Evolutionary conservation across 2,329 filamentous ascomycete species (phyloP).

Genomic region (Diaporthe humulicola): DNA sequence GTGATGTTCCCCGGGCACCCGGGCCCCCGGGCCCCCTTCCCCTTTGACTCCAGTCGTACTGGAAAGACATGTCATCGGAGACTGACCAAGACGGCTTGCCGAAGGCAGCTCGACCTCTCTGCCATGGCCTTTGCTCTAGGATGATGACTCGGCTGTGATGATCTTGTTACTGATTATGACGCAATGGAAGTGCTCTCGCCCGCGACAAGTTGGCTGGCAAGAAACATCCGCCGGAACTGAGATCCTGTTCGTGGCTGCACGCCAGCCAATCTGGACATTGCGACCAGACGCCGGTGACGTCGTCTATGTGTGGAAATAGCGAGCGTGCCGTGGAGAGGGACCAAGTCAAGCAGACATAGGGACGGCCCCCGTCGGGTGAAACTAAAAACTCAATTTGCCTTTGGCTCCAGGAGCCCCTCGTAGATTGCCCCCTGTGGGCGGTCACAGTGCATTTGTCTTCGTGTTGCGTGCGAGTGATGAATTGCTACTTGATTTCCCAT

Average conservation of each 20-base stretch:
- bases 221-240: background rate
- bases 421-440: background rate
- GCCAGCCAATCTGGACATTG: background rate
- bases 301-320: background rate
- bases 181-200: conserved; percentile 13
- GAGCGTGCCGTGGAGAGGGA: background rate
- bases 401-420: background rate
- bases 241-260: background rate
- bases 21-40: background rate
- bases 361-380: background rate
- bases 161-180: conserved; percentile 30
- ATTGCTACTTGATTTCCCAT: background rate
- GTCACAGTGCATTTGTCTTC: background rate
- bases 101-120: background rate
- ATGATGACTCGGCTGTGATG: conserved; percentile 32
- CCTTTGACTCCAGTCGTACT: background rate
- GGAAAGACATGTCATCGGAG: background rate
- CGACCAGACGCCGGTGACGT: background rate
- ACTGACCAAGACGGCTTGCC: background rate
- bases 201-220: background rate
- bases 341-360: background rate
- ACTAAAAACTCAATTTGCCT: background rate
- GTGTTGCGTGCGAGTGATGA: background rate
- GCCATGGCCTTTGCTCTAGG: conserved; percentile 12
- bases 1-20: background rate